These are phyloP conservation scores for Pascua guehoae DNA, from an alignment of 1,284 basidiomycete species.

Conservation along the genomic window DNA sequence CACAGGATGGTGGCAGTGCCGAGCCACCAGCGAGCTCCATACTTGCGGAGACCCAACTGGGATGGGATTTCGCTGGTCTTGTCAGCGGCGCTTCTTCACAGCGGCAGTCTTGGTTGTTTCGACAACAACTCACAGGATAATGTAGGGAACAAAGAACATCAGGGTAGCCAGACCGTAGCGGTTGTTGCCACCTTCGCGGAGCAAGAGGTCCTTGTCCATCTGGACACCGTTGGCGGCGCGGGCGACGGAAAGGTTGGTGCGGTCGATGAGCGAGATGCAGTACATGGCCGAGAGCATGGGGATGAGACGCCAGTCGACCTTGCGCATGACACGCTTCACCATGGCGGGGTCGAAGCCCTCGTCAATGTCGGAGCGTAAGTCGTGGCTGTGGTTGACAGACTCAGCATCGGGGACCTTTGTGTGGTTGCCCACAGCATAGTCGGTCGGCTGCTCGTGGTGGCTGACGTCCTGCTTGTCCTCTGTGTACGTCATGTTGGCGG, in stretches of 20 bases:
- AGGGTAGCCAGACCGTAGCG: conserved; percentile 44
- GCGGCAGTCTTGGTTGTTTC: too few relatives aligned
- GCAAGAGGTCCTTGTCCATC: conserved; percentile 31
- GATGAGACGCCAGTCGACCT: conserved; percentile 16
- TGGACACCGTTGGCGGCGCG: conserved; percentile 17
- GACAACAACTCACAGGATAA: conserved; percentile 28
- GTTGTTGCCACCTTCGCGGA: conserved; percentile 36
- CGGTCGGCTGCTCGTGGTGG: too few relatives aligned
- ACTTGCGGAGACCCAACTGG: conserved; percentile 25
- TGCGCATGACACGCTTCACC: conserved; percentile 8
- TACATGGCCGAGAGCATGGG: conserved; percentile 18
- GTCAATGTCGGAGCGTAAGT: conserved; percentile 6
- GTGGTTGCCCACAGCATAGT: too few relatives aligned
- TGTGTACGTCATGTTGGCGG: too few relatives aligned
- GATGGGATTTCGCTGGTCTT: conserved; percentile 27
- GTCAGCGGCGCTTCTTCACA: too few relatives aligned
- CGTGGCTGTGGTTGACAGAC: too few relatives aligned
- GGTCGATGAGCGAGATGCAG: conserved; percentile 24
- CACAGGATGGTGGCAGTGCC: conserved; percentile 28
- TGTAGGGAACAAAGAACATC: conserved; percentile 48
- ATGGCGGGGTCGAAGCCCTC: conserved; percentile 8
- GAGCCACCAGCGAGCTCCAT: conserved; percentile 19
- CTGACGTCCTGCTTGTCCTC: too few relatives aligned
- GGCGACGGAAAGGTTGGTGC: conserved; percentile 40
- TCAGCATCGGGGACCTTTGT: too few relatives aligned